Evolutionary conservation across 192 early-diverging fungal species (phyloP).

Genomic region (Diversispora eburnea): DNA sequence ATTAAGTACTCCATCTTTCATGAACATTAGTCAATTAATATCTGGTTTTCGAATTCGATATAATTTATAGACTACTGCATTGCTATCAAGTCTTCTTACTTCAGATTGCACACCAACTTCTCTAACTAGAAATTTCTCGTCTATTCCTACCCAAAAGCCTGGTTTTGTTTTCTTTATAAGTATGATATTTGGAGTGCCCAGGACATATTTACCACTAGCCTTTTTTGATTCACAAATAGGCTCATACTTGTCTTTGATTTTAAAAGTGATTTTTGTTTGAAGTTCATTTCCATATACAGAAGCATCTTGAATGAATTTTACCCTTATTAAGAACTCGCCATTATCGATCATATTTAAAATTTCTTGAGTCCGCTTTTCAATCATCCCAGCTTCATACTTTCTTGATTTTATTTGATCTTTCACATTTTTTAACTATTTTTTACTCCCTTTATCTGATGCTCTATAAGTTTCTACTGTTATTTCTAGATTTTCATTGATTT

Average conservation of each 20-base stretch:
- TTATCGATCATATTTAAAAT: slow-evolving; percentile 25
- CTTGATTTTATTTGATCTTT: too few relatives aligned
- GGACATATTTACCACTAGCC: slow-evolving; percentile 15
- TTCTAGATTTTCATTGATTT: too few relatives aligned
- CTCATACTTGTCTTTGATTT: slow-evolving; percentile 1
- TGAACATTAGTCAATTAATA: slow-evolving; percentile 18
- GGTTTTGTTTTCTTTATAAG: slow-evolving; percentile 5
- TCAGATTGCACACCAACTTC: not conserved
- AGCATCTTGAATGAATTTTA: slow-evolving; percentile 20
- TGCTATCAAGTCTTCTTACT: not conserved
- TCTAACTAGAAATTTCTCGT: slow-evolving; percentile 7
- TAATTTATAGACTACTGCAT: slow-evolving; percentile 24
- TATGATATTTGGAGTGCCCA: not conserved
- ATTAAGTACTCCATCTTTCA: too few relatives aligned
- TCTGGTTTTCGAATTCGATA: slow-evolving; percentile 19
- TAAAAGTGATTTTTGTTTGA: not conserved
- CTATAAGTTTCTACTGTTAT: too few relatives aligned
- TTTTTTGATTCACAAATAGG: not conserved
- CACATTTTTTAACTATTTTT: too few relatives aligned
- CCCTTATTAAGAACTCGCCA: slow-evolving; percentile 8
- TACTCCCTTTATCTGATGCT: too few relatives aligned
- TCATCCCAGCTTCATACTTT: slow-evolving; percentile 12
- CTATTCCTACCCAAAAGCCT: not conserved
- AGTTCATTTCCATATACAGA: too few relatives aligned
- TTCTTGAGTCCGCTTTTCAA: slow-evolving; percentile 1